A percentile compares a stretch with the other conserved stretches of the same genome.
phyloP scores from a whole-genome alignment of 371 early-diverging fungal genomes.

The Fennellomyces sp. region DNA sequence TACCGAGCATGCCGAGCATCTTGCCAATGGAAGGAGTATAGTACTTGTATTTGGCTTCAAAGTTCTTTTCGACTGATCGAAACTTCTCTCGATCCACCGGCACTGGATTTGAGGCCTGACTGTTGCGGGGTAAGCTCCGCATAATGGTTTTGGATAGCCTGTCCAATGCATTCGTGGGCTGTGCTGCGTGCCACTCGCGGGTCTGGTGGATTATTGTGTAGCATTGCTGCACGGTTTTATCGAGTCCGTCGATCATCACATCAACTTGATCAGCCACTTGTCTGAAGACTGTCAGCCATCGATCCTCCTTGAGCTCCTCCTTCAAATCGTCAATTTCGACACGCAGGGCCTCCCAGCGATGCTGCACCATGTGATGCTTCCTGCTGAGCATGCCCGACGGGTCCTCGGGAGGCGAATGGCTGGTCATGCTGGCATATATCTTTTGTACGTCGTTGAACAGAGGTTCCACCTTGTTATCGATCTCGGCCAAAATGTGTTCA shows the following conservation, averaged over 20 bases:
- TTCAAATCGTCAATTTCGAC: constrained; percentile 54
- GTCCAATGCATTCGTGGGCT: constrained; percentile 17
- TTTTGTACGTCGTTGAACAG: constrained; percentile 53
- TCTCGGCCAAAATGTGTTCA: constrained; percentile 34
- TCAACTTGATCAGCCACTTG: constrained; percentile 63
- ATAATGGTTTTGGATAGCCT: constrained; percentile 22
- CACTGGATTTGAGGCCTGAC: constrained; percentile 14
- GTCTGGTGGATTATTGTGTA: constrained; percentile 51
- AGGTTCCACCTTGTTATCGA: constrained; percentile 57
- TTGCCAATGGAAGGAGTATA: constrained; percentile 63
- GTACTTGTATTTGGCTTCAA: constrained; percentile 67
- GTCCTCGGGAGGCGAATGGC: constrained; percentile 31
- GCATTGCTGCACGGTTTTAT: constrained; percentile 58
- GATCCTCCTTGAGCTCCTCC: constrained; percentile 64
- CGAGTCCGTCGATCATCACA: constrained; percentile 64
- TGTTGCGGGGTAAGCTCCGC: constrained; percentile 16
- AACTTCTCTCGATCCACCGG: constrained; percentile 58
- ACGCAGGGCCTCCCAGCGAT: constrained; percentile 51
- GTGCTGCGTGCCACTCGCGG: constrained; percentile 33
- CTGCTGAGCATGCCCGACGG: constrained; percentile 34
- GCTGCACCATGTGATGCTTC: constrained; percentile 37
- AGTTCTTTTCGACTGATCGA: constrained; percentile 55
- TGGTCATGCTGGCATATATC: constrained; percentile 50
- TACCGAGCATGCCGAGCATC: constrained; percentile 62
- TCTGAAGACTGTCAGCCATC: constrained; percentile 64